phyloP scores from a whole-genome alignment of 2,329 filamentous ascomycete species.

The Diaporthe vexans region DNA sequence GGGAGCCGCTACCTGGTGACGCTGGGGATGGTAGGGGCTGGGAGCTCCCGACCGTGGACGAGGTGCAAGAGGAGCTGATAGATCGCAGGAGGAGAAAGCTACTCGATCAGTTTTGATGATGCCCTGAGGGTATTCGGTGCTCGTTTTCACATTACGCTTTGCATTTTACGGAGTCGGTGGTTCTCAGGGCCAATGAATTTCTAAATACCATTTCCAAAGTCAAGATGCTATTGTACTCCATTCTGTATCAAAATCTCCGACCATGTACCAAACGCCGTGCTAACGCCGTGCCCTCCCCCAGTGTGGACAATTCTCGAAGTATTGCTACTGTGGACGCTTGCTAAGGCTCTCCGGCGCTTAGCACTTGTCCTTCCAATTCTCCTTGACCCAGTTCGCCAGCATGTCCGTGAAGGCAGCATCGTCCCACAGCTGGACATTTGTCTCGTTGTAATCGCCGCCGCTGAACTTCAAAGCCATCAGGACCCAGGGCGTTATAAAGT shows the following conservation, averaged over 20 bases:
- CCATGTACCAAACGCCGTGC: conserved; percentile 24
- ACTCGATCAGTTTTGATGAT: conserved; percentile 78
- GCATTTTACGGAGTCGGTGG: conserved; percentile 40
- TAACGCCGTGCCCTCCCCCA: conserved; percentile 22
- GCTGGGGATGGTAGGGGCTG: conserved; percentile 85
- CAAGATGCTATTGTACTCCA: neutral
- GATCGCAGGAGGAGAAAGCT: conserved; percentile 87
- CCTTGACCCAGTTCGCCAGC: conserved; percentile 69
- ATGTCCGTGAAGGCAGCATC: conserved; percentile 69
- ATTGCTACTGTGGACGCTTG: conserved; percentile 17
- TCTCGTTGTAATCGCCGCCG: conserved; percentile 63
- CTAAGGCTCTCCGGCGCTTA: conserved; percentile 43
- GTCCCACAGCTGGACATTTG: conserved; percentile 65
- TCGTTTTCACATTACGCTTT: neutral
- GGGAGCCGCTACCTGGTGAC: conserved; percentile 91
- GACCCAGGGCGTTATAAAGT: conserved; percentile 90
- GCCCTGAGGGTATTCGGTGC: neutral
- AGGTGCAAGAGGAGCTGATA: conserved; percentile 94
- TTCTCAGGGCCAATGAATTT: conserved; percentile 11
- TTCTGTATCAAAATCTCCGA: neutral
- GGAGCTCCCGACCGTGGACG: conserved; percentile 87
- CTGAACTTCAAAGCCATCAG: conserved; percentile 78
- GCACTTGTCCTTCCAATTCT: conserved; percentile 69
- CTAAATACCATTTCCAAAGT: conserved; percentile 25
- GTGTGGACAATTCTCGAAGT: neutral